Base-by-base conservation (phyloP, 495 filamentous ascomycete species). In the Cercophora scortea region DNA sequence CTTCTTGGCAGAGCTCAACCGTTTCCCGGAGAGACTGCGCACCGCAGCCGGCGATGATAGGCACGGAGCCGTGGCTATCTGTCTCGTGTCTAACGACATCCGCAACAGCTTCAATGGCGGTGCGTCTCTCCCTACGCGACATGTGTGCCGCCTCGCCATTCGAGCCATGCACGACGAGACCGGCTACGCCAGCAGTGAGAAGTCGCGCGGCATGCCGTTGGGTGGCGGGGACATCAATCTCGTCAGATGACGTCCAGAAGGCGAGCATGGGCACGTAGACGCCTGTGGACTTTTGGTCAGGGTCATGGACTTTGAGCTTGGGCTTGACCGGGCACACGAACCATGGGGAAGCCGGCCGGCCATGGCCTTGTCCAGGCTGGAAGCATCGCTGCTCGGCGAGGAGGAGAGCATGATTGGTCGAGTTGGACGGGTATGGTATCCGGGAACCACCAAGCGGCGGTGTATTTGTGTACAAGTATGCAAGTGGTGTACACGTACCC, bases 111-210 rank as follows among this genome's bases (percentile, higher is more conserved):
- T 77, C 71, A 19, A 88, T 93, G 52, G 94, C 79, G 50, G 78
- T 66, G 43, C 78, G 79, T 44, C 88, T 81, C 63, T 92, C 88
- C 15, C 78, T 69, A 35, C 82, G 82, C 44, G 84, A 83, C 19
- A 92, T 73, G 61, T 92, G 88, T 4, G 90, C 87, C 3, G 88
- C 88, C 70, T 93, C 90, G 61, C 90, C 90, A 65, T 94, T 96
- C 66, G 87, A 91, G 32, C 89, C 89, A 66, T 91, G 88, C 8
- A 85, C 82, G 43, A 87, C 82, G 42, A 94, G 75, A 42, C 88
- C 89, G 39, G 81, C 73, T 25, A 90, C 79, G 45, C 88, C 87
- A 13, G 85, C 80, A 42, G 79, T 65, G 34, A 84, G 83, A 3
- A 94, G 82, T 53, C 84, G 83, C 19, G 83, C 76, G 13, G 86